Base-by-base conservation (phyloP, 2,329 filamentous ascomycete species). In the Claviceps humidiphila region DNA sequence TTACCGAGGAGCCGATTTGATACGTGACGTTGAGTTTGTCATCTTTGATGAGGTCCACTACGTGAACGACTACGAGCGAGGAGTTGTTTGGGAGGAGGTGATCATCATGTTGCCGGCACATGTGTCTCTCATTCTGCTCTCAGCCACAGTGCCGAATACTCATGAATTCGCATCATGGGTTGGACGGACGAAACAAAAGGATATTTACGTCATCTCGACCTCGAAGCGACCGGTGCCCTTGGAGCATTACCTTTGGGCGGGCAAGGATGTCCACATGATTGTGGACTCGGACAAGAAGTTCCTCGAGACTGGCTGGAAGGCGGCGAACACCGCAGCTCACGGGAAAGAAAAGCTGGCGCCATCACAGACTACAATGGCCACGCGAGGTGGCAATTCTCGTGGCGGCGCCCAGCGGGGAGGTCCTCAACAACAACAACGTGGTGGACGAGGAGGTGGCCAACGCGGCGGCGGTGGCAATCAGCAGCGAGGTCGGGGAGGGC, bases 41-140 rank as follows among this genome's bases (percentile, higher is more conserved):
- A 96, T 98, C 48, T 98, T 98, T 57, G 93, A 98, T 62, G 93
- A 98, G 68, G 93, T 98, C 2, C 93, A 98, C 69, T 98, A 98
- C 64, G 91, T 98, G 58, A 98, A 97, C 64, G 93, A 98, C 65
- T 78, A 86, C 26, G 93, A 97, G 66, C 81, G 93, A 69, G 93
- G 93, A 62, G 93, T 98, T 5, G 93, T 98, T 0, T 98, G 93
- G 93, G 93, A 98, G 68, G 93, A 98, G 68, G 93, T 98, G 61
- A 98, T 98, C 63, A 98, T 98, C 62, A 97, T 98, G 93, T 76
- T 98, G 52, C 93, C 93, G 0, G 90, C 95, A 65, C 93, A 98
- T 69, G 89, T 98, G 41, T 95, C 93, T 2, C 77, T 98, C 22
- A 98, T 98, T 59, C 74, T 97, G 2, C 77, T 98, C 3, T 98